Conservation (phyloP, 805 yeast species). For the Ogataea trehaloabstinens region DNA sequence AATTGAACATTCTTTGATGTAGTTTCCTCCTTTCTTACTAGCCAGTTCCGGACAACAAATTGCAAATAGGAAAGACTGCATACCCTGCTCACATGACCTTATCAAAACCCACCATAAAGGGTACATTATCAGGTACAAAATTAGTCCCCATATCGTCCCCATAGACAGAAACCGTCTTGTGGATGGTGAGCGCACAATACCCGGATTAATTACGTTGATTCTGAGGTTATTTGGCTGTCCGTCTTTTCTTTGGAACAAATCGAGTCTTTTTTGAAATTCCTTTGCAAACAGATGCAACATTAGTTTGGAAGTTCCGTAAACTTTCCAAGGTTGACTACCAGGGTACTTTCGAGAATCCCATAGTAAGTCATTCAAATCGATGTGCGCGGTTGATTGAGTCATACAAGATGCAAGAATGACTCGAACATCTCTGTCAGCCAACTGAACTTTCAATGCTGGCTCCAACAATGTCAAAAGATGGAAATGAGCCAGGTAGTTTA, state of each 20-base stretch:
- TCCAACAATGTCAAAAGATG: slow-evolving; percentile 76
- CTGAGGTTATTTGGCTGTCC: slow-evolving; percentile 67
- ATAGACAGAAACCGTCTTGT: slow-evolving; percentile 74
- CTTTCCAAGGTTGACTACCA: slow-evolving; percentile 61
- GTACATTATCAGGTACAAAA: slow-evolving; percentile 64
- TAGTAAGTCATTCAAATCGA: slow-evolving; percentile 61
- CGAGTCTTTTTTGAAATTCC: slow-evolving; percentile 70
- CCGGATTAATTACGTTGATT: slow-evolving; percentile 83
- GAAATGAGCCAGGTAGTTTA: slow-evolving; percentile 77
- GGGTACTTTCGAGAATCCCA: slow-evolving; percentile 64
- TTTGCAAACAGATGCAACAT: slow-evolving; percentile 71
- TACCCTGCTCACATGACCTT: slow-evolving; percentile 75
- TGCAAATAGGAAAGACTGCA: slow-evolving; percentile 72
- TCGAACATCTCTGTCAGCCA: slow-evolving; percentile 92
- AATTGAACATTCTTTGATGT: slow-evolving; percentile 71
- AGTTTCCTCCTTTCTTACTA: slow-evolving; percentile 60
- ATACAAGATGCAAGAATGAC: slow-evolving; percentile 77
- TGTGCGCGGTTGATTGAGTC: slow-evolving; percentile 67
- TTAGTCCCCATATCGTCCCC: slow-evolving; percentile 62
- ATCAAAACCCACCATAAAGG: slow-evolving; percentile 84
- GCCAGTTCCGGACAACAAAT: slow-evolving; percentile 69
- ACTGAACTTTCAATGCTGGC: slow-evolving; percentile 86
- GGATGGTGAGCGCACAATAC: slow-evolving; percentile 84
- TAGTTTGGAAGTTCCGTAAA: slow-evolving; percentile 80
- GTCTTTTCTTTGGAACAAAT: slow-evolving; percentile 62